Evolutionary conservation across 768 basidiomycete genomes (phyloP).

Genomic region (Pulveroboletus sp.): DNA sequence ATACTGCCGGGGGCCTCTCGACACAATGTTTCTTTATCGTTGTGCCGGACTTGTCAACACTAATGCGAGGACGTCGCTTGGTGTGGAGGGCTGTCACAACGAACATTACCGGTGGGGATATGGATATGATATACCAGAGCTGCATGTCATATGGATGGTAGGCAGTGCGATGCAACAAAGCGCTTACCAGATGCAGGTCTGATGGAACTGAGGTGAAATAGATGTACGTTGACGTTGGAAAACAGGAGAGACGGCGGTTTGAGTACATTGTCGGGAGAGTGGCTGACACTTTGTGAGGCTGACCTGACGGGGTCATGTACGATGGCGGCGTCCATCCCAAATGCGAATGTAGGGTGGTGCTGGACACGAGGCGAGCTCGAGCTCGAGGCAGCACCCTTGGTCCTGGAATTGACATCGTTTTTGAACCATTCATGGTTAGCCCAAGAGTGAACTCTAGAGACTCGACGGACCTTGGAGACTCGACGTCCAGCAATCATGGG

Average conservation of each 20-base stretch:
- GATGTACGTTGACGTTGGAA: background rate
- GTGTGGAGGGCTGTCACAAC: constrained; percentile 20
- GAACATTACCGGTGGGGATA: constrained; percentile 15
- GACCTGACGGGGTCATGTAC: constrained; percentile 2
- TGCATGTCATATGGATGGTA: constrained; percentile 15
- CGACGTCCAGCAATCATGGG: no score
- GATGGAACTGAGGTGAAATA: background rate
- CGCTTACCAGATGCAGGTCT: constrained; percentile 6
- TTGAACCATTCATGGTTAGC: no score
- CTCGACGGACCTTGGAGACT: no score
- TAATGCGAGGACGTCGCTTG: constrained; percentile 13
- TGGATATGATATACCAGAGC: background rate
- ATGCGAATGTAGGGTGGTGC: background rate
- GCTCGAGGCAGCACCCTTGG: no score
- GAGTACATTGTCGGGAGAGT: background rate
- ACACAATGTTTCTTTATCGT: background rate
- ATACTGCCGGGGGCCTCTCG: background rate
- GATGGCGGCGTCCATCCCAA: background rate
- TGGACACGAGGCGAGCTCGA: background rate
- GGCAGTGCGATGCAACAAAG: background rate
- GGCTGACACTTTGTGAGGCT: constrained; percentile 20
- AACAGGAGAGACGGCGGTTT: background rate
- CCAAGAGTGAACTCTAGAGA: no score
- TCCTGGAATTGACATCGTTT: no score
- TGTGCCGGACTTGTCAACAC: background rate